Evolutionary conservation across 805 yeast species (phyloP), one percentile per base, ranked within the genome.

Genomic region (Brettanomyces naardenensis): DNA sequence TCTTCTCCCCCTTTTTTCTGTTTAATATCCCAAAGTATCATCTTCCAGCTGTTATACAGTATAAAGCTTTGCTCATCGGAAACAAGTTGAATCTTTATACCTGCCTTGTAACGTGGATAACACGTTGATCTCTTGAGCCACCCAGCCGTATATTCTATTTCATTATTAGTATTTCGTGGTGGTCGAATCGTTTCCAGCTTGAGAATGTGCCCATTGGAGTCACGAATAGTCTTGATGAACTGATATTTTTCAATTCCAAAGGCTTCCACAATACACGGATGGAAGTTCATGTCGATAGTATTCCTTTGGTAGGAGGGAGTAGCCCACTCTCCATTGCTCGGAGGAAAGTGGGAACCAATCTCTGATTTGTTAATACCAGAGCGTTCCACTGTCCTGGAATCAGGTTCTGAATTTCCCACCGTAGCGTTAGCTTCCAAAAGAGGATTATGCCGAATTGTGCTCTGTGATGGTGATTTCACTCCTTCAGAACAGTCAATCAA

Each of bases 71-170:
- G 42, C 21, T 35, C 28, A 1, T 46, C 19, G 30, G 25, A 33
- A 2, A 62, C 17, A 11, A 64, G 31, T 39, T 62, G 68, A 5
- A 67, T 48, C 44, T 65, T 65, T 71, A 67, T 67, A 21, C 61
- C 64, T 33, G 67, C 54, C 39, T 67, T 67, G 42, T 67, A 67
- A 20, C 72, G 50, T 33, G 72, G 72, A 38, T 56, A 63, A 28
- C 71, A 66, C 30, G 66, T 54, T 32, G 56, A 49, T 30, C 54
- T 52, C 41, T 67, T 67, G 15, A 66, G 45, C 65, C 65, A 61
- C 34, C 56, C 65, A 19, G 59, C 43, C 2, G 52, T 46, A 33
- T 51, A 53, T 13, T 39, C 38, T 13, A 27, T 38, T 14, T 46
- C 39, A 28, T 43, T 42, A 33, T 31, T 19, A 13, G 37, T 35